Percentiles rank a stretch among this genome's conserved stretches.
These are phyloP conservation scores for Cladobotryum mycophilum DNA, from an alignment of 2,329 filamentous ascomycete species.

Conservation along the genomic window DNA sequence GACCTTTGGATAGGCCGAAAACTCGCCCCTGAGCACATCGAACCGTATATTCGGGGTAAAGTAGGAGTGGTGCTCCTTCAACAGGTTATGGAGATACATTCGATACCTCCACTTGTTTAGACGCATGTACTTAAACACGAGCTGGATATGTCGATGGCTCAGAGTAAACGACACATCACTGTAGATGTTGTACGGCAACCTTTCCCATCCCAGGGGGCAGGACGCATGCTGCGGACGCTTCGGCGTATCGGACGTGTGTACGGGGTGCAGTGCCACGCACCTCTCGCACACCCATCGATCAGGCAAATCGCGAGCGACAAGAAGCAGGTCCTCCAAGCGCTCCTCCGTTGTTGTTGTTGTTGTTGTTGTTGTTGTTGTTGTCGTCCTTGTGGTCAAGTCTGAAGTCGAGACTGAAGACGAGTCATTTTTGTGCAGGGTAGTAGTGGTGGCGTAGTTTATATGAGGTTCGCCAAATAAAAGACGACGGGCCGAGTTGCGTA, in stretches of 20 bases:
- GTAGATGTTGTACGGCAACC: not conserved
- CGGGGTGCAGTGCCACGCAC: not conserved
- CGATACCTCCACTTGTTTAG: not conserved
- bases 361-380: too few species aligned
- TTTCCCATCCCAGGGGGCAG: not conserved
- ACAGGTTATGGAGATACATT: conserved; percentile 5
- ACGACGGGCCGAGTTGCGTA: too few species aligned
- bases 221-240: not conserved
- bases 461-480: too few species aligned
- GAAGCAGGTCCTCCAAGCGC: not conserved
- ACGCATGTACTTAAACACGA: conserved; percentile 1
- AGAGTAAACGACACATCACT: not conserved
- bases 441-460: too few species aligned
- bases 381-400: not conserved
- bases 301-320: not conserved
- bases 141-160: conserved; percentile 3
- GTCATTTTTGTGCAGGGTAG: too few species aligned
- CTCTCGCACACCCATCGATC: not conserved
- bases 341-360: not conserved
- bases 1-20: conserved; percentile 6
- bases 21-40: not conserved
- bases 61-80: not conserved
- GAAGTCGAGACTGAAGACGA: too few species aligned
- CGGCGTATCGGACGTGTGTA: not conserved
- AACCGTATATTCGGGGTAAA: not conserved